A percentile compares a stretch with the other conserved stretches of the same genome.
phyloP scores from a whole-genome alignment of 2,329 filamentous ascomycete species.

The Fusarium burgessii region DNA sequence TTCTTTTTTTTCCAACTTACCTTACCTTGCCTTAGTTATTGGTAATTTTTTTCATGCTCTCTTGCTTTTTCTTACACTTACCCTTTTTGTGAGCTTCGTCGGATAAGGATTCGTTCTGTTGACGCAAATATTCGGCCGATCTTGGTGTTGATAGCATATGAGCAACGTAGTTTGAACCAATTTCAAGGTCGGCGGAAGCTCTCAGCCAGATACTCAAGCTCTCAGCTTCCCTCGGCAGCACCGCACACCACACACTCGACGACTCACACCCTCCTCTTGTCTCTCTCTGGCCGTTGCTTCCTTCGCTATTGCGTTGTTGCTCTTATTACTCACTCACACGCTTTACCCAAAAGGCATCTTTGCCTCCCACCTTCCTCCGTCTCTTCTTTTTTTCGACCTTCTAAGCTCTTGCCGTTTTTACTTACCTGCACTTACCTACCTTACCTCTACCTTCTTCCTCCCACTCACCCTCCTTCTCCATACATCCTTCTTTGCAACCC shows the following conservation, averaged over 20 bases:
- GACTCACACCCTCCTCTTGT: conserved; percentile 44
- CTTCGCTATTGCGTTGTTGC: conserved; percentile 36
- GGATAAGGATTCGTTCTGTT: background rate
- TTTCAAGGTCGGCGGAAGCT: conserved; percentile 28
- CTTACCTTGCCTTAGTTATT: background rate
- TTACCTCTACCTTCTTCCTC: conserved; percentile 27
- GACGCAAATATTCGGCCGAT: conserved; percentile 15
- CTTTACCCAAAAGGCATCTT: conserved; percentile 46
- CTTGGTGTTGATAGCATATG: conserved; percentile 26
- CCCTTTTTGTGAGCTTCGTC: conserved; percentile 15
- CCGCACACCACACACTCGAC: conserved; percentile 40
- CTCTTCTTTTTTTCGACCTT: conserved; percentile 37
- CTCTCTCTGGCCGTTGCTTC: conserved; percentile 33
- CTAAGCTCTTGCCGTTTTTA: conserved; percentile 38
- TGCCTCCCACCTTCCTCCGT: conserved; percentile 47
- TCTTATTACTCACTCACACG: conserved; percentile 44
- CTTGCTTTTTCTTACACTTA: conserved; percentile 14
- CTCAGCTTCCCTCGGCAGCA: conserved; percentile 41
- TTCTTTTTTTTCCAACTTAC: background rate
- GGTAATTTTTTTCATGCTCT: conserved; percentile 11
- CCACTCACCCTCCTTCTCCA: conserved; percentile 27
- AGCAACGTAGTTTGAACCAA: conserved; percentile 19
- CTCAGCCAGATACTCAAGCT: conserved; percentile 32
- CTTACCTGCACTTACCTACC: conserved; percentile 29
- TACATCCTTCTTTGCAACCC: conserved; percentile 34